Evolutionary conservation across 2,329 filamentous ascomycete genomes (phyloP).

Genomic region (Helminthosporium solani): DNA sequence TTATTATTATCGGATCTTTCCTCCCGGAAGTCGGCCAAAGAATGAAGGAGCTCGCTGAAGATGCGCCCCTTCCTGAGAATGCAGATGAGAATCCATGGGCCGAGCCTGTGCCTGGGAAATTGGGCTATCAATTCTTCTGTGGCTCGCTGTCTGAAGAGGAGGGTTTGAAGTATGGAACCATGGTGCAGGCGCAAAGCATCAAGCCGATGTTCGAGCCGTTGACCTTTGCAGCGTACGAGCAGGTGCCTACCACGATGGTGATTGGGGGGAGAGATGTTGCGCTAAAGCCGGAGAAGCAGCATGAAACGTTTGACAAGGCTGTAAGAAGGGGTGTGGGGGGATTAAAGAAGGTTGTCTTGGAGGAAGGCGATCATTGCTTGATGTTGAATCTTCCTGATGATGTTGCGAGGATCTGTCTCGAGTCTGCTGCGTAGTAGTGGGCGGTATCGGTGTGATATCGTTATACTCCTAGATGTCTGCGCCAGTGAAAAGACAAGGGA

Average conservation of each 20-base stretch:
- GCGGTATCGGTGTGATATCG: neutral
- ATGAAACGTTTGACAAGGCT: slow-evolving; percentile 5
- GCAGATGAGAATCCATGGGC: neutral
- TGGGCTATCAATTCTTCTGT: neutral
- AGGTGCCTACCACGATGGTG: slow-evolving; percentile 7
- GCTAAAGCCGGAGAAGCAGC: slow-evolving; percentile 5
- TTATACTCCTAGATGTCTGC: no score
- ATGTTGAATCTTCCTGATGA: slow-evolving; percentile 10
- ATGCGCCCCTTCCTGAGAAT: neutral
- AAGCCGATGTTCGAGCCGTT: slow-evolving; percentile 6
- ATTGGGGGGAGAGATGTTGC: slow-evolving; percentile 7
- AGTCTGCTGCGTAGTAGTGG: slow-evolving; percentile 1
- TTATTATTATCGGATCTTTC: neutral
- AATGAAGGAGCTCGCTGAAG: neutral
- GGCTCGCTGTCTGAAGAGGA: slow-evolving; percentile 7
- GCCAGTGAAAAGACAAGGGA: no score
- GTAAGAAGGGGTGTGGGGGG: neutral
- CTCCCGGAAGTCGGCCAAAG: slow-evolving; percentile 2
- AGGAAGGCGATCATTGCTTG: slow-evolving; percentile 5
- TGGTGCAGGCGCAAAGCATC: slow-evolving; percentile 3
- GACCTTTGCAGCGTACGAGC: slow-evolving; percentile 9
- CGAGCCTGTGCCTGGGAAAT: neutral
- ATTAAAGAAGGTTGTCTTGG: slow-evolving; percentile 6
- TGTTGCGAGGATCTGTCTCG: slow-evolving; percentile 6
- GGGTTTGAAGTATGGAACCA: slow-evolving; percentile 1